Base-by-base conservation (phyloP, 768 basidiomycete genomes). In the Rhizopogon vesiculosus region DNA sequence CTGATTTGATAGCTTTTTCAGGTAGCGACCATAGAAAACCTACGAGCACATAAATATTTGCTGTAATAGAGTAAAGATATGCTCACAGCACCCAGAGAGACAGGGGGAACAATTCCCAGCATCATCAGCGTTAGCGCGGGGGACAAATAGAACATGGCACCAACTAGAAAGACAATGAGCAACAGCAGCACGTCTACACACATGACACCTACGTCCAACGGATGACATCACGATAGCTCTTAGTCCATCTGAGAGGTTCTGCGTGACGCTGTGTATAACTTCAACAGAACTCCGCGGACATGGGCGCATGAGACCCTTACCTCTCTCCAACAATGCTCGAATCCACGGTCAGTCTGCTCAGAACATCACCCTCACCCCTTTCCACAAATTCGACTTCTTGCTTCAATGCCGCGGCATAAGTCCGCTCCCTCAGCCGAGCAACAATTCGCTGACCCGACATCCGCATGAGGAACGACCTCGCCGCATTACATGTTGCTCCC, bases 341-440 rank as follows among this genome's bases (percentile, higher is more conserved):
- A 67, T 99, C 96, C 1, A 87, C 88, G 55, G 90, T 93, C 33
- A 98, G 77, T 54, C 96, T 77, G 69, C 93, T 95, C 43, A 98
- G 75, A 8, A 97, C 90, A 67, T 99, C 96, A 7, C 96, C 96
- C 59, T 95, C 93, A 2, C 92, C 92, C 39, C 82, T 82, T 68
- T 97, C 95, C 6, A 95, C 91, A 68, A 86, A 95, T 68, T 96
- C 93, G 28, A 96, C 87, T 69, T 98, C 95, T 70, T 97, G 93
- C 51, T 77, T 79, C 7, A 98, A 76, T 3, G 93, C 83, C n/a
- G 91, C 89, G 7, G 79, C 74, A 67, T 93, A 98, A 16, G 89
- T 91, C 46, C 81, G 78, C 70, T 94, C 85, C 29, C 95, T 83
- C 38, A 93, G 75, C 9, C 93, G 79, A 5, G 91, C 92, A 35